Percentiles rank a stretch among this genome's conserved stretches.
Evolutionary conservation across 2,329 filamentous ascomycete genomes (phyloP).

Genomic region (Mariannaea elegans): DNA sequence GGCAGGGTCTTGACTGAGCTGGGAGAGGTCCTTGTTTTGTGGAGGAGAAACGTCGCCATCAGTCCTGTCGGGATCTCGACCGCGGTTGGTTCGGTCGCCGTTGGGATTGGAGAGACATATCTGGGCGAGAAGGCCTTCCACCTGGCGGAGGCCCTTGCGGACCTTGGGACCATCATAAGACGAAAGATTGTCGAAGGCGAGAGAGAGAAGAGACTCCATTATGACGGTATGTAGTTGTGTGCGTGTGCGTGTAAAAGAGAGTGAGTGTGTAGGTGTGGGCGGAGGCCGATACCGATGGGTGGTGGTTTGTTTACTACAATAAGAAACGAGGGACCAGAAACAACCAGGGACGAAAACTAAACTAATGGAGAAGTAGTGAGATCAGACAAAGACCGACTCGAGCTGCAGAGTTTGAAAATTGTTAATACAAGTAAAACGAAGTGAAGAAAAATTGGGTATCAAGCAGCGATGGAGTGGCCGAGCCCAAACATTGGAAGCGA

Average conservation of each 20-base stretch:
- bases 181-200: slow-evolving; percentile 96
- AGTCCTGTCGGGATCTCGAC: slow-evolving; percentile 41
- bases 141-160: slow-evolving; percentile 91
- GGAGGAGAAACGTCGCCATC: slow-evolving; percentile 53
- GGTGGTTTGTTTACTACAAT: slow-evolving; percentile 25
- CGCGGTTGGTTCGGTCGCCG: slow-evolving; percentile 30
- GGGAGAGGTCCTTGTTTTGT: slow-evolving; percentile 69
- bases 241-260: slow-evolving; percentile 14
- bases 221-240: slow-evolving; percentile 35
- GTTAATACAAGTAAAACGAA: slow-evolving; percentile 26
- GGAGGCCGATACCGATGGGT: slow-evolving; percentile 25
- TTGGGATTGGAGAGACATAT: slow-evolving; percentile 78
- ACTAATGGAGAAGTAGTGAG: slow-evolving; percentile 10
- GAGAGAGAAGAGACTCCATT: slow-evolving; percentile 92
- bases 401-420: slow-evolving; percentile 12
- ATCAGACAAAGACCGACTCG: slow-evolving; percentile 15
- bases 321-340: slow-evolving; percentile 2
- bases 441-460: slow-evolving; percentile 23
- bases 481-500: slow-evolving; percentile 20
- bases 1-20: slow-evolving; percentile 82
- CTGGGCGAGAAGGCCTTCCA: slow-evolving; percentile 92
- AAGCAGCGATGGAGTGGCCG: slow-evolving; percentile 26
- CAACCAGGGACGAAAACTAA: background rate
- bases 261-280: slow-evolving; percentile 14
- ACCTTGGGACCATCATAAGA: slow-evolving; percentile 91